These are phyloP conservation scores for Solanum tacnaense DNA, from an alignment of 257 asterid genomes.

Conservation along the genomic window DNA sequence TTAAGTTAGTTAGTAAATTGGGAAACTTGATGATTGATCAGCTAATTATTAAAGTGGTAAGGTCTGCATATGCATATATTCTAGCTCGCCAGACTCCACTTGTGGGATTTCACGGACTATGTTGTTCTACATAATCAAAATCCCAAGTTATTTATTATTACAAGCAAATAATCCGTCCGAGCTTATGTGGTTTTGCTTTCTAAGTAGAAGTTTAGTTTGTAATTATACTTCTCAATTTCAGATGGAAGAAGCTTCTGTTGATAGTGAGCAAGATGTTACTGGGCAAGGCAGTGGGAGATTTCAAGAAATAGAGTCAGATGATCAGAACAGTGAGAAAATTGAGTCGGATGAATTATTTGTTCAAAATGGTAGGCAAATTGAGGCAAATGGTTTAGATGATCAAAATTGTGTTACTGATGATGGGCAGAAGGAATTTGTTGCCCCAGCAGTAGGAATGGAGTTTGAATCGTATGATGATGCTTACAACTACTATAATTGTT, in stretches of 20 bases:
- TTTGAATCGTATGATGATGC: slow-evolving; percentile 84
- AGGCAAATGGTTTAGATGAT: slow-evolving; percentile 5
- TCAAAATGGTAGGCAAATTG: slow-evolving; percentile 6
- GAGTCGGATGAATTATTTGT: not conserved
- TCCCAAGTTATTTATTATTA: not conserved
- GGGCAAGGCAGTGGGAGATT: slow-evolving; percentile 18
- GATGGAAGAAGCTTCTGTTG: slow-evolving; percentile 48
- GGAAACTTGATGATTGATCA: not conserved
- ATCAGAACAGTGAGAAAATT: slow-evolving; percentile 14
- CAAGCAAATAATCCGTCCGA: not conserved
- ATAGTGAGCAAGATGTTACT: slow-evolving; percentile 17
- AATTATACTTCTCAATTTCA: not conserved
- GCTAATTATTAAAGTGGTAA: not conserved
- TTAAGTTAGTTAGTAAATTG: not conserved
- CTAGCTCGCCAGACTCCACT: too few species aligned
- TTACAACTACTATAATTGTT: slow-evolving; percentile 61
- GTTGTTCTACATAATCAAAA: not conserved
- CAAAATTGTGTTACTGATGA: slow-evolving; percentile 19
- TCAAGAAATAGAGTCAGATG: slow-evolving; percentile 12
- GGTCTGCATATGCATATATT: not conserved
- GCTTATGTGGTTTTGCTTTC: not conserved
- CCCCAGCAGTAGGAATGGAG: slow-evolving; percentile 76
- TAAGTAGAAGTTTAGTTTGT: not conserved
- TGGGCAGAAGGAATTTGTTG: slow-evolving; percentile 45
- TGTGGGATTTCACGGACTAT: not conserved